Evolutionary conservation across 2,329 filamentous ascomycete species (phyloP), one percentile per base, ranked within the genome.

Genomic region (Penicillium polonicum): DNA sequence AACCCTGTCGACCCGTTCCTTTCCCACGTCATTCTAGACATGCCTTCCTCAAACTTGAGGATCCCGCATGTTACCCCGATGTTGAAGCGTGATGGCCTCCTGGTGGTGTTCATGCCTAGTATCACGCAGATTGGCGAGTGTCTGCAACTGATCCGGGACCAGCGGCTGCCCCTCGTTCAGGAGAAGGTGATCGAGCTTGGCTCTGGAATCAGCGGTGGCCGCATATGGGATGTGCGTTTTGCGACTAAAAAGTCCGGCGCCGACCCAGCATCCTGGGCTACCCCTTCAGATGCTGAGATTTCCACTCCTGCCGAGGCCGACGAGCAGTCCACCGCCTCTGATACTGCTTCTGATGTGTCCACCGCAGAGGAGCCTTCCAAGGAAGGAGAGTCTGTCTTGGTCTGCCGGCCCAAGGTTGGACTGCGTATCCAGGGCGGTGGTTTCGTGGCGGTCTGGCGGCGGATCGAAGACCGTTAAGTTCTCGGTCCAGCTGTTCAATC

Each of bases 71-170:
- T 80, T 21, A 71, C 75, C 0, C 73, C 73, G 1, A 84, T 86
- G 15, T 74, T 94, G 52, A 83, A 83, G 39, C 79, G 83, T 2
- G 83, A 89, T 66, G 89, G 86, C 0, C 77, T 83, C 9, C 76
- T 93, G 33, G 79, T 88, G 15, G 80, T 91, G 1, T 94, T 92
- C 75, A 86, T 85, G 62, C 90, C 90, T 0, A 90, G 86, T 65
- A 85, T 94, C 58, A 92, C 89, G 10, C 90, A 93, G 72, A 88
- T 93, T 55, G 85, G 82, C 41, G 82, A 86, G 5, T 89, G 87
- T 58, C 77, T 87, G 29, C 75, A 82, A 45, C 71, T 78, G 39
- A 82, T 86, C 33, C 81, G 81, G 57, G 74, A 80, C 29, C 76
- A 83, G 13, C 74, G 72, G 2, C 75, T 90, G 52, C 84, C 84